Conservation (phyloP, 352 stramenopile genomes). For the Blastocystis hominis region DNA sequence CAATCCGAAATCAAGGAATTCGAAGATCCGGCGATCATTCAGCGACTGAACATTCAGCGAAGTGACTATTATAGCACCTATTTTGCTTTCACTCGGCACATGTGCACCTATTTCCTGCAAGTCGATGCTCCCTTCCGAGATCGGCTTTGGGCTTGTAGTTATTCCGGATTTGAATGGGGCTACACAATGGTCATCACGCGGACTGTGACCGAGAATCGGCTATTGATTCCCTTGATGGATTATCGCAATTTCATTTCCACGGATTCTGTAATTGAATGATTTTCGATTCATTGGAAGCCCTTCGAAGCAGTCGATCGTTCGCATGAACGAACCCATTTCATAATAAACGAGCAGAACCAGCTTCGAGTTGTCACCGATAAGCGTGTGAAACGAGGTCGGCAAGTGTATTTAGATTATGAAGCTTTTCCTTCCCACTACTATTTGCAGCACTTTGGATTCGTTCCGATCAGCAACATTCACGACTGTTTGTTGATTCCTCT, state of each 20-base stretch:
- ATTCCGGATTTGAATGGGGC: not conserved
- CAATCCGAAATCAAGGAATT: not conserved
- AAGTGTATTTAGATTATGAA: slow-evolving; percentile 18
- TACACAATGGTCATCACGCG: slow-evolving; percentile 4
- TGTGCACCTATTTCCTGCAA: not conserved
- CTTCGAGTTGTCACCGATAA: not conserved
- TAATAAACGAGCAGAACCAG: not conserved
- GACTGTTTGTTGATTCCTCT: slow-evolving; percentile 34
- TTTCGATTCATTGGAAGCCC: not conserved
- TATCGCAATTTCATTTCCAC: slow-evolving; percentile 36
- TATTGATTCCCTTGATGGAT: slow-evolving; percentile 17
- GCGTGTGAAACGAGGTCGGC: not conserved
- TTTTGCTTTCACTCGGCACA: not conserved
- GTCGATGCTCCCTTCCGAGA: not conserved
- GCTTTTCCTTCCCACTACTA: slow-evolving; percentile 3
- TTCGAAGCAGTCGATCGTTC: not conserved
- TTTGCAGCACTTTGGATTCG: not conserved
- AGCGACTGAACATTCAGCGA: not conserved
- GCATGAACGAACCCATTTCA: not conserved
- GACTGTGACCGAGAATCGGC: not conserved
- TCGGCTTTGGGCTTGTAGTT: not conserved
- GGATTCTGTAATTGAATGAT: not conserved
- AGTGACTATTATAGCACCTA: not conserved
- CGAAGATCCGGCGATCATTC: not conserved
- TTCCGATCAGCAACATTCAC: not conserved